These are phyloP conservation scores for Bretschneidera sinensis DNA, from an alignment of 345 rosid species.

Conservation along the genomic window DNA sequence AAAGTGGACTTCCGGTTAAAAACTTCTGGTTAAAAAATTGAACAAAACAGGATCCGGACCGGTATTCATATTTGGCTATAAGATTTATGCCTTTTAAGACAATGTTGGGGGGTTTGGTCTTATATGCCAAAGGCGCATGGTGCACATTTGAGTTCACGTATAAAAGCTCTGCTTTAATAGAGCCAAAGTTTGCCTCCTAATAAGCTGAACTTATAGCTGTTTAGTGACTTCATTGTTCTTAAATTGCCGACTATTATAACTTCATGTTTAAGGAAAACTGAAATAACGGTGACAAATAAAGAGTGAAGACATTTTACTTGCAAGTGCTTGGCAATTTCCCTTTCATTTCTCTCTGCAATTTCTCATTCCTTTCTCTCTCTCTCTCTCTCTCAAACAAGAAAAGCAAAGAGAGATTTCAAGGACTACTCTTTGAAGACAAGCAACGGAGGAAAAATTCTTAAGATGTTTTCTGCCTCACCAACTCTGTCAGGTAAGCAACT, in stretches of 20 bases:
- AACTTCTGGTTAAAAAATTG: no score
- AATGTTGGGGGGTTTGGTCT: no score
- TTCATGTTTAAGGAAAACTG: conserved; percentile 9
- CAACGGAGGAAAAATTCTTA: conserved; percentile 3
- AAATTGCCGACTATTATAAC: conserved; percentile 5
- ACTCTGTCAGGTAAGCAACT: conserved; percentile 24
- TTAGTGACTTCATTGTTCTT: not conserved
- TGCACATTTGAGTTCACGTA: no score
- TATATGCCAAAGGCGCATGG: no score
- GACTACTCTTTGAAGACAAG: conserved; percentile 25
- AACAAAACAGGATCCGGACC: no score
- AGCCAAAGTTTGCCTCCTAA: conserved; percentile 20
- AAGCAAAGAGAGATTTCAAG: no score
- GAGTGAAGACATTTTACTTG: no score
- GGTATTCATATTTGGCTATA: no score
- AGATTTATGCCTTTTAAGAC: no score
- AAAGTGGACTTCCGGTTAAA: no score
- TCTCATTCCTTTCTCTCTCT: not conserved
- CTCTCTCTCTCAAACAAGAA: not conserved
- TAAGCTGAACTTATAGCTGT: not conserved
- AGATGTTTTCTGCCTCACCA: conserved; percentile 12
- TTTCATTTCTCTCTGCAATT: no score
- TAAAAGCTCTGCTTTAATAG: not conserved
- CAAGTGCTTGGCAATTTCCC: conserved; percentile 10
- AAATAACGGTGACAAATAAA: not conserved